phyloP scores from a whole-genome alignment of 768 basidiomycete genomes.

The Tricholoma saponaceum region DNA sequence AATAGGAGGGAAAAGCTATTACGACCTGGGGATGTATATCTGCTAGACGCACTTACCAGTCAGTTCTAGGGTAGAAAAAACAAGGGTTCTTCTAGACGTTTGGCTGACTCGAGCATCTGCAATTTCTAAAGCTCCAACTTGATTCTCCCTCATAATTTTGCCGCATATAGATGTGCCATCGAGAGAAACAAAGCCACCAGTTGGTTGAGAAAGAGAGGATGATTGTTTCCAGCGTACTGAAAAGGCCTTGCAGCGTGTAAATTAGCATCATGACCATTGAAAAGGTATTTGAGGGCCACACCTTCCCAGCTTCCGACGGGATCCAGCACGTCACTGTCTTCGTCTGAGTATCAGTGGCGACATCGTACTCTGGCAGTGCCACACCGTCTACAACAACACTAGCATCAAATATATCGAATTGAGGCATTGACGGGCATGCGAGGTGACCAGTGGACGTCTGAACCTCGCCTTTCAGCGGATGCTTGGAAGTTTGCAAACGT shows the following conservation, averaged over 20 bases:
- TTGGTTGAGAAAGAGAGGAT: neutral
- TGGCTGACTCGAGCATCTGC: neutral
- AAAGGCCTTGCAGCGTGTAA: slow-evolving; percentile 5
- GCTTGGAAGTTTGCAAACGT: too few relatives aligned
- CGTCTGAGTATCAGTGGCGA: too few relatives aligned
- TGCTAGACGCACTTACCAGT: slow-evolving; percentile 6
- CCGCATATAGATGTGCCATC: slow-evolving; percentile 6
- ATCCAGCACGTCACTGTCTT: too few relatives aligned
- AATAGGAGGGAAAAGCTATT: neutral
- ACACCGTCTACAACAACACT: too few relatives aligned
- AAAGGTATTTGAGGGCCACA: too few relatives aligned
- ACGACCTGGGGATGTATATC: neutral
- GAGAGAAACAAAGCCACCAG: neutral
- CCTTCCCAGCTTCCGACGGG: too few relatives aligned
- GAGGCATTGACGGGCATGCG: too few relatives aligned
- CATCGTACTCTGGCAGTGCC: too few relatives aligned
- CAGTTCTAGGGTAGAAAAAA: slow-evolving; percentile 9
- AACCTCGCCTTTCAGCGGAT: too few relatives aligned
- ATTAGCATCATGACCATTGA: too few relatives aligned
- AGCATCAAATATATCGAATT: too few relatives aligned
- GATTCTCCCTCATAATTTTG: neutral
- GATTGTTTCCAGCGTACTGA: slow-evolving; percentile 3
- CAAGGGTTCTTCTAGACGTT: slow-evolving; percentile 3
- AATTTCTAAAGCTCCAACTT: neutral
- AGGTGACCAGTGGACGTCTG: too few relatives aligned